These are phyloP conservation scores for Dillenia suffruticosa DNA, from an alignment of 164 flowering plant species.

Conservation along the genomic window DNA sequence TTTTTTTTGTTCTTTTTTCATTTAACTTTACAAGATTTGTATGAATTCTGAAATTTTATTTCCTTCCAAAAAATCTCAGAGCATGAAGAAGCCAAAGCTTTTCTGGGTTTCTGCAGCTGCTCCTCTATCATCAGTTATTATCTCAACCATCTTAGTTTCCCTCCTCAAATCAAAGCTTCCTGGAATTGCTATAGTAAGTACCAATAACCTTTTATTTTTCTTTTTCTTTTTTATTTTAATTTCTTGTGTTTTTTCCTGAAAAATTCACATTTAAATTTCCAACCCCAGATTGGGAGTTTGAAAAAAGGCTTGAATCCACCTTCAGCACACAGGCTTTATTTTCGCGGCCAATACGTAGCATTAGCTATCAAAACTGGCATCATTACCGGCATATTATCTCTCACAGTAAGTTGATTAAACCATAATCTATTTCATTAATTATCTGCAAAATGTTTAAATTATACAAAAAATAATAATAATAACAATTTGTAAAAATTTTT, in stretches of 20 bases:
- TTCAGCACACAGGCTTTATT: constrained; percentile 61
- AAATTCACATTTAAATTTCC: background rate
- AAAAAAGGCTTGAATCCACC: constrained; percentile 76
- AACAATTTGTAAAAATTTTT: background rate
- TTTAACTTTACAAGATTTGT: no score
- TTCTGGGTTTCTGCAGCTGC: constrained; percentile 78
- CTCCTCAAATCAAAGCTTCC: constrained; percentile 31
- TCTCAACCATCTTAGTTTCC: constrained; percentile 50
- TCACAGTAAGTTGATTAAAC: constrained; percentile 44
- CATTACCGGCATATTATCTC: constrained; percentile 60
- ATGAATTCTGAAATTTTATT: background rate
- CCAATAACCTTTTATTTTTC: background rate
- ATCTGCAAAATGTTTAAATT: background rate
- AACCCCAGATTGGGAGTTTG: constrained; percentile 56
- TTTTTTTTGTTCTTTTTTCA: background rate
- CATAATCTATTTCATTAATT: background rate
- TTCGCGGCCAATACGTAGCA: constrained; percentile 35
- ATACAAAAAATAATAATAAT: background rate
- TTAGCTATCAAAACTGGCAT: constrained; percentile 66
- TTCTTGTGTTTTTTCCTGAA: background rate
- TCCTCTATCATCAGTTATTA: constrained; percentile 55
- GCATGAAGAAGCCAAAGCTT: constrained; percentile 46
- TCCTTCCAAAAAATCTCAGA: constrained; percentile 24
- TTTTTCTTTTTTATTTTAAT: no score
- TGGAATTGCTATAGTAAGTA: constrained; percentile 39